Conservation (phyloP, 345 rosid species). For the Eucalyptus coolabah region DNA sequence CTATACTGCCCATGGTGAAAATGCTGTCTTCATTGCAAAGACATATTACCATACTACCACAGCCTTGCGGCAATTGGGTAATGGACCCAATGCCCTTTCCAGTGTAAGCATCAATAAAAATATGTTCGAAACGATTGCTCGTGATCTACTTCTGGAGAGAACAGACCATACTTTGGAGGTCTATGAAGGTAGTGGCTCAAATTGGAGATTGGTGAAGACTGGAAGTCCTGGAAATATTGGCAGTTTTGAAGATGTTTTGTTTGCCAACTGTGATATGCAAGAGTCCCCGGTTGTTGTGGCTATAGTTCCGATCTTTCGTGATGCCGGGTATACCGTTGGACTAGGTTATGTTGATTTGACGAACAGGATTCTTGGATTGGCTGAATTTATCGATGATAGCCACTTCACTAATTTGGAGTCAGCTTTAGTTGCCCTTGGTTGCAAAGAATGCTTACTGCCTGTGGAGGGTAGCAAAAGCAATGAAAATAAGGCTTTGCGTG, state of each 20-base stretch:
- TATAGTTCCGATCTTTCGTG: constrained; percentile 48
- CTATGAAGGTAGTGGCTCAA: constrained; percentile 85
- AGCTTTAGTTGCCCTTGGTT: constrained; percentile 81
- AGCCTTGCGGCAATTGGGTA: constrained; percentile 68
- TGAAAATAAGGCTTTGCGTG: constrained; percentile 45
- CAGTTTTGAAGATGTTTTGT: constrained; percentile 90
- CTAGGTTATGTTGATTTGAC: constrained; percentile 81
- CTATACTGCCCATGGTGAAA: constrained; percentile 86
- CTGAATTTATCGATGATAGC: constrained; percentile 93
- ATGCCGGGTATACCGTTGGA: constrained; percentile 62
- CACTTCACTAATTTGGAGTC: constrained; percentile 92
- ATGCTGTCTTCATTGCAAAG: constrained; percentile 84
- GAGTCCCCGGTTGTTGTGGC: constrained; percentile 82
- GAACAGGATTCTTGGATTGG: constrained; percentile 62
- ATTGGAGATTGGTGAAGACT: constrained; percentile 74
- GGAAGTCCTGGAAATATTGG: constrained; percentile 96
- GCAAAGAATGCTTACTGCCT: constrained; percentile 95
- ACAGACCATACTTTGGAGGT: constrained; percentile 86
- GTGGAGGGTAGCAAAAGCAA: constrained; percentile 44
- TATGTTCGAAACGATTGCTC: constrained; percentile 80
- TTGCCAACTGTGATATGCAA: constrained; percentile 93
- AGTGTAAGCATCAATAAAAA: constrained; percentile 74
- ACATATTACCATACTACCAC: constrained; percentile 87
- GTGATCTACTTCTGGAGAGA: constrained; percentile 86
- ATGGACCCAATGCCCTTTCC: constrained; percentile 63